Base-by-base conservation (phyloP, 768 basidiomycete species). In the Russula earlei region DNA sequence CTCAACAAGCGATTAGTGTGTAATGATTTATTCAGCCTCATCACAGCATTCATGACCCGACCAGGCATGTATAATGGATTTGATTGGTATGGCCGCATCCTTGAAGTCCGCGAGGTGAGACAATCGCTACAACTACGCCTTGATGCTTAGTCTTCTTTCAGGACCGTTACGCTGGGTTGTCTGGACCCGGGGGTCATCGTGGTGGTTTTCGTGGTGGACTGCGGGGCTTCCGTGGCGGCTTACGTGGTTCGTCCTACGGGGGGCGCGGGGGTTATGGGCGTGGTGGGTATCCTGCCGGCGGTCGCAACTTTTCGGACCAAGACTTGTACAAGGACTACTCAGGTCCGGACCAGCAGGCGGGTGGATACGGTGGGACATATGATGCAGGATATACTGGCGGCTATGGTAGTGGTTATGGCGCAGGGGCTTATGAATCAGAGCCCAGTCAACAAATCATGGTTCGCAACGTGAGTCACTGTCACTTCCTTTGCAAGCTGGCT, bases 381-480 rank as follows among this genome's bases (percentile, higher is more conserved):
- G 71, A 69, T 22, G 71, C 64, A 5, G 69, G 67, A 19, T 70
- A 67, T 31, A 69, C 68, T 17, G 71, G 70, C 14, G 69, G 49
- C 3, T 55, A 40, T 24, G 37, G 53, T 10, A 49, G 34, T 29
- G 31, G 49, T 12, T 52, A 49, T 25, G 17, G 66, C n/a, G 73
- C 65, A 0, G 59, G 74, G 66, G 84, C 64, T 25, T 72, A 58
- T 52, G 69, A 82, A 48, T 77, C 88, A 2, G 89, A 93, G 64
- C 93, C 93, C 4, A 93, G 87, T 67, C 89, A 92, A 68, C 95
- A 99, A 74, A 97, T 99, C 67, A 89, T 95, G 82, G 94, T 98
- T 64, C 85, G 91, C 71, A 99, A 99, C 69, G 95, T 96, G 69
- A 70, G 95, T 84, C 7, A 1, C 27, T 25, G 12, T 12, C 36